Percentiles rank a stretch among this genome's conserved stretches.
Evolutionary conservation across 495 filamentous ascomycete genomes (phyloP).

Genomic region (Chaetomium cochliodes): DNA sequence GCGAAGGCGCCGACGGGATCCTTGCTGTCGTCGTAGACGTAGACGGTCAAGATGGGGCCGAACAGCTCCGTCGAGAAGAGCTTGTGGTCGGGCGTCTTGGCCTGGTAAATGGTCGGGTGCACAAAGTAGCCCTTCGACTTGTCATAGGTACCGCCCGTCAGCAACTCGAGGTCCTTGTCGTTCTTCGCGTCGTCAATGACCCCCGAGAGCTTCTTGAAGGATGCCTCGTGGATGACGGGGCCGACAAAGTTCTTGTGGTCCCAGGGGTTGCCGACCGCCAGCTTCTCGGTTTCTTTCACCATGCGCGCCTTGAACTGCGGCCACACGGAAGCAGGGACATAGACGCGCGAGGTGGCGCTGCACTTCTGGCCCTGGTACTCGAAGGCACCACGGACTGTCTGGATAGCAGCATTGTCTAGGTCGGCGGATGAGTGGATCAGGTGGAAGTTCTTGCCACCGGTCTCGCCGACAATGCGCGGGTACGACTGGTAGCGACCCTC

Average conservation of each 20-base stretch:
- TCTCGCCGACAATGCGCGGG: conserved; percentile 81
- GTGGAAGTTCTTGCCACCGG: conserved; percentile 92
- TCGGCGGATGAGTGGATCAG: conserved; percentile 74
- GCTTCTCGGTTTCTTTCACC: conserved; percentile 60
- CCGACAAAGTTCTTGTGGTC: conserved; percentile 71
- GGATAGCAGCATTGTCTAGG: conserved; percentile 68
- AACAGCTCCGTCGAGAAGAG: conserved; percentile 75
- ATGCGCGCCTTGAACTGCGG: conserved; percentile 62
- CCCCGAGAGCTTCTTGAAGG: conserved; percentile 67
- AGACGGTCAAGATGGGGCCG: conserved; percentile 66
- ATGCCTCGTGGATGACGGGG: conserved; percentile 70
- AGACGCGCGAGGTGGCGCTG: conserved; percentile 74
- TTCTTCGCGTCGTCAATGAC: conserved; percentile 67
- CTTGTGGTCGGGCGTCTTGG: conserved; percentile 59
- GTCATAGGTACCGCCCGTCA: conserved; percentile 70
- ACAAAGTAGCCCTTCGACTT: conserved; percentile 67
- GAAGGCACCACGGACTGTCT: conserved; percentile 83
- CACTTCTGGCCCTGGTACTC: conserved; percentile 93
- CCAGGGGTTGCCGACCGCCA: conserved; percentile 67
- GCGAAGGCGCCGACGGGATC: conserved; percentile 56
- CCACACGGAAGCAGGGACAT: conserved; percentile 70
- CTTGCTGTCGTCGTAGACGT: conserved; percentile 67
- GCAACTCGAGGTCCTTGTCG: conserved; percentile 60
- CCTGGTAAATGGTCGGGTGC: conserved; percentile 68
- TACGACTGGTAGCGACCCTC: conserved; percentile 69